phyloP scores from a whole-genome alignment of 495 filamentous ascomycete species.

The Penicillium diatomitis region DNA sequence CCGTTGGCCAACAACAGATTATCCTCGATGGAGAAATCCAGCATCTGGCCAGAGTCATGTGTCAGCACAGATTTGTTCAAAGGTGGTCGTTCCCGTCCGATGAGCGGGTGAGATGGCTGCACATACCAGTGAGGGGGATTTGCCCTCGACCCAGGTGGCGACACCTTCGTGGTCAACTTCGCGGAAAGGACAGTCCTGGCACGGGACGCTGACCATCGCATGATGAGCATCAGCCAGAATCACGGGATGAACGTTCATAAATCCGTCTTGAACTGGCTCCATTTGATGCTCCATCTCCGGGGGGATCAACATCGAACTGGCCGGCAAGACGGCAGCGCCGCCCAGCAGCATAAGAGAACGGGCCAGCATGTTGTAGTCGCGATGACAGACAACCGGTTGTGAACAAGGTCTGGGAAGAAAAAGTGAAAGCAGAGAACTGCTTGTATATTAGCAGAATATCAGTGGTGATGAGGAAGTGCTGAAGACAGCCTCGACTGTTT shows the following conservation, averaged over 20 bases:
- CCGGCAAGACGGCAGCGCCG: constrained; percentile 32
- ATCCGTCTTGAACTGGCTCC: constrained; percentile 17
- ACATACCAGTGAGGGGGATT: constrained; percentile 32
- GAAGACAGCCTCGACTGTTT: too few species aligned
- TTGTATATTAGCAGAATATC: too few species aligned
- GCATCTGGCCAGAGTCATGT: constrained; percentile 12
- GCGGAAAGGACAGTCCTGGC: constrained; percentile 40
- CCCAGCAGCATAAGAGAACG: constrained; percentile 30
- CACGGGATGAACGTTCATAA: constrained; percentile 19
- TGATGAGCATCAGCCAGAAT: constrained; percentile 21
- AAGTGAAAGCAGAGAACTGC: too few species aligned
- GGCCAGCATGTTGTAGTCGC: constrained; percentile 25
- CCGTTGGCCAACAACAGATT: constrained; percentile 38
- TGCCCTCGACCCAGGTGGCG: constrained; percentile 29
- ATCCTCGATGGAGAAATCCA: constrained; percentile 36
- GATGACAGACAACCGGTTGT: too few species aligned
- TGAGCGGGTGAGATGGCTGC: background rate
- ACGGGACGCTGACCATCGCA: constrained; percentile 30
- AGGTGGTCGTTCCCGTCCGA: too few species aligned
- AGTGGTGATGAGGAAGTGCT: too few species aligned
- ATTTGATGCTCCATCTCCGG: constrained; percentile 29
- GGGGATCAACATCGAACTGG: constrained; percentile 40
- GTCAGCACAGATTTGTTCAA: too few species aligned
- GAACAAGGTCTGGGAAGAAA: too few species aligned
- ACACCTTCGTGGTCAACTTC: constrained; percentile 21